phyloP scores from a whole-genome alignment of 306 rosid genomes.

The Citrullus mucosospermus region DNA sequence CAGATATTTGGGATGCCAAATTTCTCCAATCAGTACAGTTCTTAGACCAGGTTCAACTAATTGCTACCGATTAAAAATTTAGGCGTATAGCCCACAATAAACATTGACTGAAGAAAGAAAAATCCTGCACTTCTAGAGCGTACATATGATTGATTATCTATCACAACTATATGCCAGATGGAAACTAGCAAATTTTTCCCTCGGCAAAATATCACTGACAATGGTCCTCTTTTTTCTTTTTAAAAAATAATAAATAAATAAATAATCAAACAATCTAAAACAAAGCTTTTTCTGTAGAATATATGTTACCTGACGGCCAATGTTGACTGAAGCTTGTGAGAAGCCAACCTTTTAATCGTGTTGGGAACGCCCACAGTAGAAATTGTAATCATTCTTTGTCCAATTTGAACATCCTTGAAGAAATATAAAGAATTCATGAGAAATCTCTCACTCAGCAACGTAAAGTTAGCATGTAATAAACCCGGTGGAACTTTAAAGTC shows the following conservation, averaged over 20 bases:
- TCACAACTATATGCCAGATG: neutral
- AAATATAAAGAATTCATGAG: conserved; percentile 4
- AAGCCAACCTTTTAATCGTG: conserved; percentile 75
- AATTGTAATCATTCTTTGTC: conserved; percentile 96
- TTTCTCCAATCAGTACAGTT: neutral
- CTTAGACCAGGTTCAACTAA: neutral
- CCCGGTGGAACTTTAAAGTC: neutral
- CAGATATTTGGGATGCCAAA: neutral
- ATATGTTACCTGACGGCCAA: conserved; percentile 78
- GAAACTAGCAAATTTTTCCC: neutral
- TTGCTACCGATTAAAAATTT: neutral
- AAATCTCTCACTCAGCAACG: neutral
- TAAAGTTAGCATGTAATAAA: neutral
- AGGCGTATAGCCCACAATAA: neutral
- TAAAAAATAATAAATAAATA: too few species aligned
- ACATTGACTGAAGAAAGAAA: neutral
- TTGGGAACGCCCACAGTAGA: conserved; percentile 98
- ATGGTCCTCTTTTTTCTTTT: too few species aligned
- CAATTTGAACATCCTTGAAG: conserved; percentile 73
- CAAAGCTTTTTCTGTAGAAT: neutral
- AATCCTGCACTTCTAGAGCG: neutral
- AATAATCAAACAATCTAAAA: neutral
- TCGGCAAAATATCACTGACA: neutral
- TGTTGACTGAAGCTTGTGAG: conserved; percentile 94
- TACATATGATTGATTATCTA: neutral